Evolutionary conservation across 169 alveolate genomes (phyloP), one percentile per base, ranked within the genome.

Genomic region (Plasmodium ovale): DNA sequence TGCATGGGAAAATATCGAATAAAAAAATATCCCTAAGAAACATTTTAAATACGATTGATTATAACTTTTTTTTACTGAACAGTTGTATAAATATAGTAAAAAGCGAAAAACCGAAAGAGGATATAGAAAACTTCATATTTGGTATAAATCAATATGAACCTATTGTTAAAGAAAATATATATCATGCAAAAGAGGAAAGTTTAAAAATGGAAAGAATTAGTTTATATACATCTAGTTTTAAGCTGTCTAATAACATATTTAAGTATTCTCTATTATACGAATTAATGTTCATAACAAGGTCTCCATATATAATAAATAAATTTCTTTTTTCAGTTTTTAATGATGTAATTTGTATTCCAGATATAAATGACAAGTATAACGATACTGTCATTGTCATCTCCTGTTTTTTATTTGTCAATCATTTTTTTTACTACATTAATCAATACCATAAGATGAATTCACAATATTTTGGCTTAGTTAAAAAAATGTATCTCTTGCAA

Each of bases 201-300:
- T 19, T 79, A 39, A 62, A 64, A 23, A 79, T 79, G 89, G 89
- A 79, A 51, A 79, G 47, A 21, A 23, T 65, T 51, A 35, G 71
- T 79, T 56, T 79, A 79, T 53, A 29, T 27, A 19, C 65, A 25
- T 79, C 65, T 47, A 49, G 69, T n/a, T 79, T 79, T 64, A 79
- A 62, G 23, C 35, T 79, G 19, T 64, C 89, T 1, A 79, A 69
- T 39, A 79, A 58, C 58, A 79, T 79, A 9, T 37, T 39, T 2
- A 79, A 49, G 51, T 79, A 79, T 35, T 23, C 89, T 49, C 35
- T 79, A 64, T 47, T 79, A 10, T 64, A 64, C 39, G 89, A 79
- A 79, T 49, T 79, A 42, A 79, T 79, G 79, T 64, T 79, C 65
- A 79, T 79, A 23, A 79, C 89, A 4, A 79, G 89, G 19, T 79